A percentile compares a stretch with the other conserved stretches of the same genome.
Conservation (phyloP, 305 asterid species). For the Striga hermonthica region DNA sequence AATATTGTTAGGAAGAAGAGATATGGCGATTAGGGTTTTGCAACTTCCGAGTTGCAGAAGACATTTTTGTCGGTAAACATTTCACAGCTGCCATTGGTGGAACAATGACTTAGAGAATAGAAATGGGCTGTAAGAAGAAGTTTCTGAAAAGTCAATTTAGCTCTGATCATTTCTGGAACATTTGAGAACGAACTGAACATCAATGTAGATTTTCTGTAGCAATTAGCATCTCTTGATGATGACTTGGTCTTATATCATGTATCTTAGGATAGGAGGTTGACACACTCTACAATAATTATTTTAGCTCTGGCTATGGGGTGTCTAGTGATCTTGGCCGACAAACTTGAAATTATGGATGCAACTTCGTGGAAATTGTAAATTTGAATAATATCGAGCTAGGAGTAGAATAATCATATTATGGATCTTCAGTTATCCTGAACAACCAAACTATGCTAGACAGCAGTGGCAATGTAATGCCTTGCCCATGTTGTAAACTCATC, state of each 20-base stretch:
- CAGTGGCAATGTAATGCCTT: constrained; percentile 4
- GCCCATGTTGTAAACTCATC: background rate
- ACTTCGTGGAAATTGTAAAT: background rate
- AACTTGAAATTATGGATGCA: background rate
- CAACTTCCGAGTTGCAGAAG: constrained; percentile 2
- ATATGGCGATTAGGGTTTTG: constrained; percentile 36
- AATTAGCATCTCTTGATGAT: background rate
- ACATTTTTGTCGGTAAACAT: constrained; percentile 5
- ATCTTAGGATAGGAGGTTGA: too few species aligned
- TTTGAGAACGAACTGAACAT: constrained; percentile 1
- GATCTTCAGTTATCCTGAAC: background rate
- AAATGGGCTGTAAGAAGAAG: constrained; percentile 19
- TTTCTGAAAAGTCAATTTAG: constrained; percentile 11
- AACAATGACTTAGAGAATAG: background rate
- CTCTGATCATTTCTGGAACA: constrained; percentile 21
- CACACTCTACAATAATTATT: too few species aligned
- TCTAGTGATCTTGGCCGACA: background rate
- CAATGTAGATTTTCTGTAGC: background rate
- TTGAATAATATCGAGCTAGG: background rate
- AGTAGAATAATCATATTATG: background rate
- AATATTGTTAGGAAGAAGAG: constrained; percentile 14
- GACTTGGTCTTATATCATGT: too few species aligned
- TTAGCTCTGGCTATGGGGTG: background rate
- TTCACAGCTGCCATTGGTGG: background rate
- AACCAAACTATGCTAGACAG: background rate